phyloP scores from a whole-genome alignment of 2,329 filamentous ascomycete species.

The Verticillium isaacii region DNA sequence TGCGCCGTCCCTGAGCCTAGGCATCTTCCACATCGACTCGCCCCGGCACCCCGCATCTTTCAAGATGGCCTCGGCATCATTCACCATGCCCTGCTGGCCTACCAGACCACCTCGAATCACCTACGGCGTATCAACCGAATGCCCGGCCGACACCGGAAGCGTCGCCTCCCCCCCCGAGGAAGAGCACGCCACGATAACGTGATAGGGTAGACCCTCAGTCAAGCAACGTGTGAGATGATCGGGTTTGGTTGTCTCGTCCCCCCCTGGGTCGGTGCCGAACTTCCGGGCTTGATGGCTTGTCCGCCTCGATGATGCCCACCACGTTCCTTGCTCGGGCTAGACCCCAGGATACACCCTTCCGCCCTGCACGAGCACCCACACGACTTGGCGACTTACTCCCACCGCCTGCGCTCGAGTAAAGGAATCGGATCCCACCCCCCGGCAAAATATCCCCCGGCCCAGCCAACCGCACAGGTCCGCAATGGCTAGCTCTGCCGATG shows the following conservation, averaged over 20 bases:
- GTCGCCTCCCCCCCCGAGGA: too few relatives aligned
- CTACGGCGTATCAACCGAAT: background rate
- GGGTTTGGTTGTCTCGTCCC: background rate
- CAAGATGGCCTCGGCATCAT: background rate
- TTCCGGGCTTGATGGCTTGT: background rate
- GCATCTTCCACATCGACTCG: background rate
- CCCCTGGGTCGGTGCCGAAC: background rate
- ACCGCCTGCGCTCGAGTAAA: background rate
- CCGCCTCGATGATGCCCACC: background rate
- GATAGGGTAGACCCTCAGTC: background rate
- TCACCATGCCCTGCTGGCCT: background rate
- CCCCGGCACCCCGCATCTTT: background rate
- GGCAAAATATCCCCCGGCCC: background rate
- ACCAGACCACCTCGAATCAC: background rate
- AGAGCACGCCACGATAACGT: background rate
- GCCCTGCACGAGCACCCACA: background rate
- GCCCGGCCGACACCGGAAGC: background rate
- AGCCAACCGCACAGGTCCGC: background rate
- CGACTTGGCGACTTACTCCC: background rate
- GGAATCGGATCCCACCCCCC: background rate
- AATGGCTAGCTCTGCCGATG: background rate
- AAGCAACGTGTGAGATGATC: background rate
- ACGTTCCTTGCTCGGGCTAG: background rate
- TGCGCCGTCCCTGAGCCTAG: background rate
- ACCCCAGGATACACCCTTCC: background rate